A percentile compares a stretch with the other conserved stretches of the same genome.
Conservation (phyloP, 2,329 filamentous ascomycete species). For the Aspergillus amoenus region DNA sequence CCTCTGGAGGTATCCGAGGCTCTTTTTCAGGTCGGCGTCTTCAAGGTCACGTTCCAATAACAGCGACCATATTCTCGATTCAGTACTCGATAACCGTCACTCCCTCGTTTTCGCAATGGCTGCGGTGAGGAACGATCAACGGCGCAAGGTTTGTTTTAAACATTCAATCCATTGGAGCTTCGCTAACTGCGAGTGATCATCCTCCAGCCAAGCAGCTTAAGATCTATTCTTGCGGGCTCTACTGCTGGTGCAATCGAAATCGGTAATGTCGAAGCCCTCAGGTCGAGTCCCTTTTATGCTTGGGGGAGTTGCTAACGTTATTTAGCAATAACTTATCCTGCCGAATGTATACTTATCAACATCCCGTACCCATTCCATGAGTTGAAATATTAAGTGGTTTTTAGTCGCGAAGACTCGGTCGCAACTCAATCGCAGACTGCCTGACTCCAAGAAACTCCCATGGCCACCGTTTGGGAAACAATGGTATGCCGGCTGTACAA, state of each 20-base stretch:
- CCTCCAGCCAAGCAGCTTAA: slow-evolving; percentile 69
- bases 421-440: slow-evolving; percentile 83
- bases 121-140: slow-evolving; percentile 36
- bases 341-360: slow-evolving; percentile 65
- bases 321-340: slow-evolving; percentile 83
- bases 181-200: slow-evolving; percentile 33
- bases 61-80: neutral
- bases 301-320: slow-evolving; percentile 22
- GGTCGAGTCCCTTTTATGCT: neutral
- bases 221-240: slow-evolving; percentile 87
- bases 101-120: slow-evolving; percentile 26
- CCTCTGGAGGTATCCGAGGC: neutral
- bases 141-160: slow-evolving; percentile 33
- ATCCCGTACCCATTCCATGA: neutral
- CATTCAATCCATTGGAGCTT: neutral
- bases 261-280: slow-evolving; percentile 51
- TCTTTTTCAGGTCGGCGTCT: neutral
- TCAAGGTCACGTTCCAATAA: too few relatives aligned
- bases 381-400: slow-evolving; percentile 24
- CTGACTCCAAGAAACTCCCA: slow-evolving; percentile 80
- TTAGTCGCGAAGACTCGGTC: slow-evolving; percentile 89
- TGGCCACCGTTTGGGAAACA: slow-evolving; percentile 91
- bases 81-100: neutral
- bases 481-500: slow-evolving; percentile 98
- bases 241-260: slow-evolving; percentile 96